Evolutionary conservation across 352 stramenopile species (phyloP), one percentile per base, ranked within the genome.

Genomic region (Elongisporangium senticosum): DNA sequence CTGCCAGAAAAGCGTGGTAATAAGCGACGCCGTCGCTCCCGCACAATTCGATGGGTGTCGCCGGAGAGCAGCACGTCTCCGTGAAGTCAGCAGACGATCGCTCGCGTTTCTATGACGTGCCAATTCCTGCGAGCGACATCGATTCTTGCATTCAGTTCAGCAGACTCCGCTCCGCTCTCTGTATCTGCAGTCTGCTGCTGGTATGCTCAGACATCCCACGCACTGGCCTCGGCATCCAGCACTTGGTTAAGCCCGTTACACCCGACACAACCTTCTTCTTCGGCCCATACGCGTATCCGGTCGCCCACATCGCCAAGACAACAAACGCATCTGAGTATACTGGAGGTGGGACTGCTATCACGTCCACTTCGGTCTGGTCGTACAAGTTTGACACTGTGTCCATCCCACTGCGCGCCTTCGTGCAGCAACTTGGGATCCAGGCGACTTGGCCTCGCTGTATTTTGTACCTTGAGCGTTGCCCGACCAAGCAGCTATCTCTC

Each of bases 131-230:
- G 24, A 39, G 10, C 22, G 58, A 63, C 24, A 49, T 63, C 7
- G 49, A 58, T 8, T 33, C 22, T 7, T 19, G 23, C 50, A 58
- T 63, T 15, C 23, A 17, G 13, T 53, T 58, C 33, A 54, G 33
- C 7, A 48, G 24, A 51, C 20, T 63, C 4, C 52, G 59, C 1
- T 52, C 19, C 20, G 4, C 55, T 22, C 51, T 64, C 21, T 60
- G 52, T 10, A 33, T 64, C 3, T 17, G 47, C 17, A 61, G 47
- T 0, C 20, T 64, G 17, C 14, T 15, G 7, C 59, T 64, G 4
- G n/a, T 64, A 3, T 11, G 59, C 7, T 48, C 70, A 2, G 73
- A 83, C 47, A 79, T 83, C 21, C 70, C 71, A 1, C 71, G 71
- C 22, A 72, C 73, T 0, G 68, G 73, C 1, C 51, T 78, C 5